Evolutionary conservation across 2,329 filamentous ascomycete genomes (phyloP).

Genomic region (Pseudocercospora fuligena): DNA sequence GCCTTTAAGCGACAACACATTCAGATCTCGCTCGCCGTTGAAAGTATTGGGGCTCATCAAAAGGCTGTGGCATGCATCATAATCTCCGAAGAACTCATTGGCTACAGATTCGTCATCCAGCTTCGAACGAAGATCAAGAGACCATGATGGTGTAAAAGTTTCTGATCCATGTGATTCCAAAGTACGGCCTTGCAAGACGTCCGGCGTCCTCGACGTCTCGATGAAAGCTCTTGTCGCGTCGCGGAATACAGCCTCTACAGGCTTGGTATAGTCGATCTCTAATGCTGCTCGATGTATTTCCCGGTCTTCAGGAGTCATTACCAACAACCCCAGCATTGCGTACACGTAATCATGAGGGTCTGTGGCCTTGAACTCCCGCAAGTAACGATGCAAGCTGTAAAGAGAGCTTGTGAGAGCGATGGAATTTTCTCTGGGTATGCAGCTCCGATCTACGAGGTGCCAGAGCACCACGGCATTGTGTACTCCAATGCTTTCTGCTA

Average conservation of each 20-base stretch:
- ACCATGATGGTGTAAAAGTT: neutral
- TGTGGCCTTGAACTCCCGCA: neutral
- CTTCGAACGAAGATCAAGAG: neutral
- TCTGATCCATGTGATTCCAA: neutral
- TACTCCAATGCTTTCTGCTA: neutral
- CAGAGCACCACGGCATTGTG: neutral
- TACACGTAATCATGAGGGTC: conserved; percentile 4
- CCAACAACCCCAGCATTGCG: neutral
- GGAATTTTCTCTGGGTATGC: neutral
- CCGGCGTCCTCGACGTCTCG: neutral
- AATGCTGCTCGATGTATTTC: neutral
- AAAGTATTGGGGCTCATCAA: neutral
- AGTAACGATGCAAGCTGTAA: neutral
- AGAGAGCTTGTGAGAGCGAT: neutral
- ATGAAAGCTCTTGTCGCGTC: conserved; percentile 11
- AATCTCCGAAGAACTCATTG: neutral
- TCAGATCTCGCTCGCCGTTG: neutral
- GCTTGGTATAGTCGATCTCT: neutral
- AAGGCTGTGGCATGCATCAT: neutral
- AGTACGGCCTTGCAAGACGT: neutral
- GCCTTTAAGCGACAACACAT: no score
- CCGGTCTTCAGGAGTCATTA: neutral
- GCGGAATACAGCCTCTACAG: neutral
- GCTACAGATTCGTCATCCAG: neutral
- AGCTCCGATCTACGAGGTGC: neutral